Percentiles rank a stretch among this genome's conserved stretches.
phyloP scores from a whole-genome alignment of 1,139 yeast species.

The Suhomyces bolitotheri region DNA sequence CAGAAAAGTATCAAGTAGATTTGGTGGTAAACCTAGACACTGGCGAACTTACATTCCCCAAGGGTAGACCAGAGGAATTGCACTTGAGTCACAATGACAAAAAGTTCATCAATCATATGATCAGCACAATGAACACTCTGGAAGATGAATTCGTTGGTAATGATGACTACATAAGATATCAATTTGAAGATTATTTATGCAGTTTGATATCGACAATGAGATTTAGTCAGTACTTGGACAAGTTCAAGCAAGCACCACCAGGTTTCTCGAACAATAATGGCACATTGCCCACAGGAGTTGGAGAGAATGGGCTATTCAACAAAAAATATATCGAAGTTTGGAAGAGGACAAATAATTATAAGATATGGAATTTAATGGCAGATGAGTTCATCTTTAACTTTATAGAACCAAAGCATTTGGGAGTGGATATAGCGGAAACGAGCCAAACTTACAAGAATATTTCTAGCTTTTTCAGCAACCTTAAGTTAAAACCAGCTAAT shows the following conservation, averaged over 20 bases:
- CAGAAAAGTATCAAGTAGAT: slow-evolving; percentile 52
- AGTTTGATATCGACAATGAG: slow-evolving; percentile 74
- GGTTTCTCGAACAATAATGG: slow-evolving; percentile 33
- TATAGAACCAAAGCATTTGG: slow-evolving; percentile 75
- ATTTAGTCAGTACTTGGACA: slow-evolving; percentile 59
- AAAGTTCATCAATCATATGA: slow-evolving; percentile 60
- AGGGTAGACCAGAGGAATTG: slow-evolving; percentile 39
- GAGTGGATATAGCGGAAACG: slow-evolving; percentile 25
- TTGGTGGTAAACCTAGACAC: slow-evolving; percentile 41
- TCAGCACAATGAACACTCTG: slow-evolving; percentile 21
- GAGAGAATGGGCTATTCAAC: slow-evolving; percentile 47
- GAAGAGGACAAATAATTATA: slow-evolving; percentile 65
- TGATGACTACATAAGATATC: slow-evolving; percentile 85
- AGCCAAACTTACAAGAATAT: slow-evolving; percentile 24
- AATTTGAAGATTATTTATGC: slow-evolving; percentile 85
- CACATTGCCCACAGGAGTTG: slow-evolving; percentile 20
- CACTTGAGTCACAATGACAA: slow-evolving; percentile 66
- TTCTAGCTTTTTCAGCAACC: slow-evolving; percentile 26
- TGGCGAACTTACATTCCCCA: slow-evolving; percentile 45
- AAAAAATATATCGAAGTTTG: slow-evolving; percentile 60
- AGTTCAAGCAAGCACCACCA: slow-evolving; percentile 44
- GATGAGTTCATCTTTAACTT: slow-evolving; percentile 90
- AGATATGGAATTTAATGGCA: slow-evolving; percentile 68
- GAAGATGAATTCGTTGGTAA: slow-evolving; percentile 56
- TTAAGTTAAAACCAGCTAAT: slow-evolving; percentile 11